Conservation (phyloP, 148 eudicot species). For the Limonium bicolor region DNA sequence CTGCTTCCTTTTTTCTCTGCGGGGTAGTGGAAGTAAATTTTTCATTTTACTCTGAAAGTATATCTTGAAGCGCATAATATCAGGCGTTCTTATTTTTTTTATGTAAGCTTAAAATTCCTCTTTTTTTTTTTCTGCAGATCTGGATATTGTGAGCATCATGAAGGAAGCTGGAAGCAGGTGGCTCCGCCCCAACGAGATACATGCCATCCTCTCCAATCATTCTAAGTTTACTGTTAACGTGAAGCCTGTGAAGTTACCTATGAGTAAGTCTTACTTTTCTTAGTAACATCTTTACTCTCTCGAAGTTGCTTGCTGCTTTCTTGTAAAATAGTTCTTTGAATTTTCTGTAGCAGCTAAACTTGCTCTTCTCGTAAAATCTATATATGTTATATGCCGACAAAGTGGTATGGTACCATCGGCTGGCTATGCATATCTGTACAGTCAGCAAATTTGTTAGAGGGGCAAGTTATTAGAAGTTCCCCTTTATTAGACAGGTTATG, state of each 20-base stretch:
- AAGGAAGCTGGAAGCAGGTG: slow-evolving; percentile 78
- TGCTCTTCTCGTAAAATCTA: too few species aligned
- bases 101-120: slow-evolving; percentile 1
- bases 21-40: too few species aligned
- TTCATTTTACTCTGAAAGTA: neutral
- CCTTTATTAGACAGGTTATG: too few species aligned
- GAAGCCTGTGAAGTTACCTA: slow-evolving; percentile 79
- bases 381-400: too few species aligned
- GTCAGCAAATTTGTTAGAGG: too few species aligned
- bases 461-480: too few species aligned
- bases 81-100: too few species aligned
- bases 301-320: too few species aligned
- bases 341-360: too few species aligned
- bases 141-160: slow-evolving; percentile 54
- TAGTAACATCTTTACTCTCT: neutral
- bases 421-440: too few species aligned
- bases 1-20: neutral
- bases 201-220: slow-evolving; percentile 75
- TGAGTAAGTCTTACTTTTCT: slow-evolving; percentile 24
- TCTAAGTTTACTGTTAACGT: slow-evolving; percentile 41
- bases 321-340: too few species aligned
- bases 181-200: slow-evolving; percentile 92
- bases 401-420: too few species aligned
- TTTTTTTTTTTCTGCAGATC: slow-evolving; percentile 33
- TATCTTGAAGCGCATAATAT: slow-evolving; percentile 1